Percentiles rank a stretch among this genome's conserved stretches.
Conservation (phyloP, 352 stramenopile genomes). For the Globisporangium cylindrosporum region DNA sequence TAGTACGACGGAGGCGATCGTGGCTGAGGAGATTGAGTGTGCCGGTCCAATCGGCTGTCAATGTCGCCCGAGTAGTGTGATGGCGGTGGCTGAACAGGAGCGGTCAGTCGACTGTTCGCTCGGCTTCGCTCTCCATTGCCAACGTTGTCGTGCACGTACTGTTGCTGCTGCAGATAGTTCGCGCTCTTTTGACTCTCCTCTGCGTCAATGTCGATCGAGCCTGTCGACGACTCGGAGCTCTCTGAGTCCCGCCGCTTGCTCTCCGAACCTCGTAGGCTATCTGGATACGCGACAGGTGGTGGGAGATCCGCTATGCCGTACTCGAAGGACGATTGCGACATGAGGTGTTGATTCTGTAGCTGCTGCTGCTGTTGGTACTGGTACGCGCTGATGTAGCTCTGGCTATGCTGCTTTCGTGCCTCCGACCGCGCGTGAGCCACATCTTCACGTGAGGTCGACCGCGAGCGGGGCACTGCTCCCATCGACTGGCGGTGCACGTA, state of each 20-base stretch:
- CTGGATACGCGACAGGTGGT: conserved; percentile 1
- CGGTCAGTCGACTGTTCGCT: conserved; percentile 22
- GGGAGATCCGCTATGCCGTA: conserved; percentile 7
- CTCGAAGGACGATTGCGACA: conserved; percentile 28
- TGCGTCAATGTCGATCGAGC: conserved; percentile 72
- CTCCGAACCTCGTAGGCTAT: conserved; percentile 15
- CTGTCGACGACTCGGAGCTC: conserved; percentile 62
- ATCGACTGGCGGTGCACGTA: conserved; percentile 9
- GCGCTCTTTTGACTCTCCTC: conserved; percentile 15
- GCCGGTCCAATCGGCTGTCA: neutral
- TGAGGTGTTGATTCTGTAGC: conserved; percentile 18
- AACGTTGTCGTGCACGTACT: neutral
- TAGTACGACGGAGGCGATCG: neutral
- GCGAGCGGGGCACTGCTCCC: neutral
- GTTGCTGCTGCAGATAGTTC: neutral
- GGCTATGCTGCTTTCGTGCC: conserved; percentile 11
- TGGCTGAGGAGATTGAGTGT: neutral
- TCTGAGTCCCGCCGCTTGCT: conserved; percentile 33
- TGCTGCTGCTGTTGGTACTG: conserved; percentile 18
- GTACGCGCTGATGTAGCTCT: conserved; percentile 13
- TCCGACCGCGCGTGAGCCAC: neutral
- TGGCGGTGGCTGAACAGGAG: conserved; percentile 5
- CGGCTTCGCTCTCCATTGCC: neutral
- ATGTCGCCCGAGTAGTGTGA: conserved; percentile 12
- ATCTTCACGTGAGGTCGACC: conserved; percentile 13